These are phyloP conservation scores for Mycena vulgaris DNA, from an alignment of 768 basidiomycete genomes.

Conservation along the genomic window DNA sequence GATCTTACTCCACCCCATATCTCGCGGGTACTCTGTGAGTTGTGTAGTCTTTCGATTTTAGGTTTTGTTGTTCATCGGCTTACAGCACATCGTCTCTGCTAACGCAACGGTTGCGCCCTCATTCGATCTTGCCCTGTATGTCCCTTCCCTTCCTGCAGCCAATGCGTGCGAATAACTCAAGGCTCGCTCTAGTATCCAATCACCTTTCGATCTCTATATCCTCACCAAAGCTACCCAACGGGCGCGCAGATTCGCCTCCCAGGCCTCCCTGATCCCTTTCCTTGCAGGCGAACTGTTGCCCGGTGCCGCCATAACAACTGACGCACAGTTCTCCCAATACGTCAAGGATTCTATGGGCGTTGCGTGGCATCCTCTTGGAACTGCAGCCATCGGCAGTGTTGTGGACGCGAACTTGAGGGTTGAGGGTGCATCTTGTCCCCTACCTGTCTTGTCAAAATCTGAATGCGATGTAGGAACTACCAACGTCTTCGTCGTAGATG, in stretches of 20 bases:
- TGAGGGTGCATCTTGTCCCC: background rate
- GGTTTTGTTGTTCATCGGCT: slow-evolving; percentile 1
- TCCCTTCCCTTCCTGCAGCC: slow-evolving; percentile 2
- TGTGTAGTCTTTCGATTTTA: background rate
- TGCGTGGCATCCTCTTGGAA: slow-evolving; percentile 13
- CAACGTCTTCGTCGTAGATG: slow-evolving; percentile 17
- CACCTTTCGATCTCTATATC: slow-evolving; percentile 19
- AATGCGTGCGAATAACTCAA: background rate
- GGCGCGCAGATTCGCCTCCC: slow-evolving; percentile 4
- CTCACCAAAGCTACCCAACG: slow-evolving; percentile 8
- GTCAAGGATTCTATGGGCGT: slow-evolving; percentile 4
- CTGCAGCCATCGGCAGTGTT: slow-evolving; percentile 12
- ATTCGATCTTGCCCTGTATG: slow-evolving; percentile 21
- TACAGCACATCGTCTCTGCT: slow-evolving; percentile 21
- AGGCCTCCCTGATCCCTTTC: background rate
- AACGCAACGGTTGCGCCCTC: background rate
- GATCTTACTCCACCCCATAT: slow-evolving; percentile 20
- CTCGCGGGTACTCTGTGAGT: slow-evolving; percentile 13
- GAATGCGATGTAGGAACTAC: slow-evolving; percentile 2
- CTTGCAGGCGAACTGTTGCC: too few relatives aligned
- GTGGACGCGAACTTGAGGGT: slow-evolving; percentile 5
- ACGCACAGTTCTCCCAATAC: background rate
- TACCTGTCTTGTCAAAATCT: background rate
- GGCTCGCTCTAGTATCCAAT: slow-evolving; percentile 6
- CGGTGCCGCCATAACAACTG: too few relatives aligned